Evolutionary conservation across 768 basidiomycete species (phyloP).

Genomic region (Wakefieldia striispora): DNA sequence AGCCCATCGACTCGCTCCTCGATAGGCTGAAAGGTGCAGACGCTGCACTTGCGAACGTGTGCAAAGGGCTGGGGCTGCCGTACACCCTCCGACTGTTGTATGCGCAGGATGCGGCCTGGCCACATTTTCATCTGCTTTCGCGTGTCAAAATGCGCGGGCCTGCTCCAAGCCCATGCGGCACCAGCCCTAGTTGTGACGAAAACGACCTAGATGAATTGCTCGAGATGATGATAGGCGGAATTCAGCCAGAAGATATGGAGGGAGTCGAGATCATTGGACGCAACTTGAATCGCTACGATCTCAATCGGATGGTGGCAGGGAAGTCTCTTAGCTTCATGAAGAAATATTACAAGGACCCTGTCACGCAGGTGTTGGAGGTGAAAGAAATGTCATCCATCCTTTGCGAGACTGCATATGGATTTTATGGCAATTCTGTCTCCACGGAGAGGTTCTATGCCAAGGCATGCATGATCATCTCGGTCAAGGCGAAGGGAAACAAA

Average conservation of each 20-base stretch:
- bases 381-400: not conserved
- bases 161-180: not conserved
- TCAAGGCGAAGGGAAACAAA: not conserved
- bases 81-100: slow-evolving; percentile 2
- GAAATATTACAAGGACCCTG: not conserved
- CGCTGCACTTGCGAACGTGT: not conserved
- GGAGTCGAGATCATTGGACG: not conserved
- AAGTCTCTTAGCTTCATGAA: not conserved
- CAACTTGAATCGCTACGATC: not conserved
- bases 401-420: not conserved
- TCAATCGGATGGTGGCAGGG: too few relatives aligned
- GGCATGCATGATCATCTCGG: slow-evolving; percentile 1
- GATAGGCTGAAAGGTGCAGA: slow-evolving; percentile 4
- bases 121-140: not conserved
- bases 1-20: not conserved
- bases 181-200: not conserved
- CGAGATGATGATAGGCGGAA: fast-evolving
- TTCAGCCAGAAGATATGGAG: not conserved
- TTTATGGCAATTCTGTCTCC: not conserved
- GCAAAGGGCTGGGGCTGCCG: slow-evolving; percentile 1
- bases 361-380: slow-evolving; percentile 2
- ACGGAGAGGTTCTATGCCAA: not conserved
- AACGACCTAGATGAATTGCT: not conserved
- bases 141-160: not conserved
- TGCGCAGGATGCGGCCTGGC: not conserved